A percentile compares a stretch with the other conserved stretches of the same genome.
phyloP scores from a whole-genome alignment of 2,329 filamentous ascomycete species.

The Claviceps arundinis region DNA sequence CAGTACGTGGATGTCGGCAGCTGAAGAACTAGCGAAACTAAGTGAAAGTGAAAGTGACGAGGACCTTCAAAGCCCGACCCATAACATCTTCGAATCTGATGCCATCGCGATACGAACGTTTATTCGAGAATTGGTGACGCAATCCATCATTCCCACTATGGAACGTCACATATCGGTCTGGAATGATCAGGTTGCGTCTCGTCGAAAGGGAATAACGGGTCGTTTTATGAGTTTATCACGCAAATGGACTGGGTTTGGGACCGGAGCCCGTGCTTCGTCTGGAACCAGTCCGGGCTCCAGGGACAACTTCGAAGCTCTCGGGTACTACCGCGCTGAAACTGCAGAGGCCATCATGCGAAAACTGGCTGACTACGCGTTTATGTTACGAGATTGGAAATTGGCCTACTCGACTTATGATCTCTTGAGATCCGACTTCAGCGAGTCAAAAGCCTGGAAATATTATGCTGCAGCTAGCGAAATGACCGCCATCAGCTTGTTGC shows the following conservation, averaged over 20 bases:
- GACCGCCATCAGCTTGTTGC: slow-evolving; percentile 71
- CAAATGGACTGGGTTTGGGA: slow-evolving; percentile 74
- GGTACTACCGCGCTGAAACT: slow-evolving; percentile 72
- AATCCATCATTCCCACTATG: slow-evolving; percentile 93
- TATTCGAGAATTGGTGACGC: slow-evolving; percentile 85
- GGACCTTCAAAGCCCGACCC: slow-evolving; percentile 54
- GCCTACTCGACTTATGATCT: slow-evolving; percentile 88
- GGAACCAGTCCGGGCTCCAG: slow-evolving; percentile 34
- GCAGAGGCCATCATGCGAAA: slow-evolving; percentile 88
- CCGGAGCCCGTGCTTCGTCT: slow-evolving; percentile 46
- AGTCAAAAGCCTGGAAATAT: slow-evolving; percentile 94
- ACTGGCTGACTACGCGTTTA: slow-evolving; percentile 88
- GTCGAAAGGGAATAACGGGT: slow-evolving; percentile 75
- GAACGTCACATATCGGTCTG: slow-evolving; percentile 80
- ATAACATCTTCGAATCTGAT: slow-evolving; percentile 86
- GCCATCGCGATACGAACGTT: slow-evolving; percentile 78
- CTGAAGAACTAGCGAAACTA: slow-evolving; percentile 70
- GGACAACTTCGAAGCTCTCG: slow-evolving; percentile 66
- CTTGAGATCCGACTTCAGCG: slow-evolving; percentile 74
- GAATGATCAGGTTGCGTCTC: slow-evolving; percentile 95
- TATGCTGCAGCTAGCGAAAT: slow-evolving; percentile 93
- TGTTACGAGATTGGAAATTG: slow-evolving; percentile 92
- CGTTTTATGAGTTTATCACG: slow-evolving; percentile 92
- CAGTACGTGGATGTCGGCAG: slow-evolving; percentile 79
- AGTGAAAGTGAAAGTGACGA: slow-evolving; percentile 53